These are phyloP conservation scores for Ceratocystis harringtonii DNA, from an alignment of 2,329 filamentous ascomycete genomes.

Conservation along the genomic window DNA sequence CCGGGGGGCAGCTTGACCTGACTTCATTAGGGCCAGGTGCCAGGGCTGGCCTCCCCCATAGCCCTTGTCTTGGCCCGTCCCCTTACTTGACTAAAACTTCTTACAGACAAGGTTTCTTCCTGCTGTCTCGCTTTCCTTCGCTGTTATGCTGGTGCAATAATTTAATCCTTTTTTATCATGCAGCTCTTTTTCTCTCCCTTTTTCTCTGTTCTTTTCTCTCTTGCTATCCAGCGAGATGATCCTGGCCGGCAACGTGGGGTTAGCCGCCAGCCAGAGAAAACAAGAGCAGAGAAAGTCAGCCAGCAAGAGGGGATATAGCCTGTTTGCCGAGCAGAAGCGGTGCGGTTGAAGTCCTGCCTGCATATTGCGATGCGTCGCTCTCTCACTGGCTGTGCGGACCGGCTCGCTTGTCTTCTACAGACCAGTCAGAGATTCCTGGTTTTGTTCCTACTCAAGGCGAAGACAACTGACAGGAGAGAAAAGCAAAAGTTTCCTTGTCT, in stretches of 20 bases:
- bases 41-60: not conserved
- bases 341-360: not conserved
- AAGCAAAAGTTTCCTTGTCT: not conserved
- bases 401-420: not conserved
- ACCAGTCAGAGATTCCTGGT: not conserved
- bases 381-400: not conserved
- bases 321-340: not conserved
- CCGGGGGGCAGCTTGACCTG: too few species aligned
- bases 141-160: not conserved
- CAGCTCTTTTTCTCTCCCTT: not conserved
- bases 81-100: not conserved
- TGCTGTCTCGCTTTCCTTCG: not conserved
- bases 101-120: not conserved
- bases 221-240: not conserved
- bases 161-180: not conserved
- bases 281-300: not conserved
- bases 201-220: too few species aligned
- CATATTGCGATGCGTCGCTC: not conserved
- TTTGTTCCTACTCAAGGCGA: not conserved
- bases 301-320: too few species aligned
- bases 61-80: not conserved
- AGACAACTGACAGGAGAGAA: not conserved
- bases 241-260: not conserved
- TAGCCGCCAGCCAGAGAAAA: slow-evolving; percentile 1
- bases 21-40: too few species aligned